phyloP scores from a whole-genome alignment of 192 early-diverging fungal species.

The Diversispora eburnea region DNA sequence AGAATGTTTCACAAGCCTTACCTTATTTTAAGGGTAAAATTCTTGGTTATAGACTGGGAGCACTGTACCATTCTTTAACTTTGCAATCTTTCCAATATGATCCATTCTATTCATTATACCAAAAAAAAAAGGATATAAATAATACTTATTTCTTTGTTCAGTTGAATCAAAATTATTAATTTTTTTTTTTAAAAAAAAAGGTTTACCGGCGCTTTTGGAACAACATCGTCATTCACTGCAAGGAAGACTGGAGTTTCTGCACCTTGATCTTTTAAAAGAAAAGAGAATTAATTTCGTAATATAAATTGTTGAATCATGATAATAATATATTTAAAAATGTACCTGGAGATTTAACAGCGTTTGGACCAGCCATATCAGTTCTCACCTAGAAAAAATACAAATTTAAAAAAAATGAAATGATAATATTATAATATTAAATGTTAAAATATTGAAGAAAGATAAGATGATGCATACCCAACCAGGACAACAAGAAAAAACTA shows the following conservation, averaged over 20 bases:
- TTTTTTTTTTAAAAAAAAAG: too few relatives aligned
- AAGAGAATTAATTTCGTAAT: neutral
- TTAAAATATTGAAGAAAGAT: neutral
- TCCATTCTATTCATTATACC: too few relatives aligned
- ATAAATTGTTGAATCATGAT: neutral
- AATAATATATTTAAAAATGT: neutral
- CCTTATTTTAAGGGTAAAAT: too few relatives aligned
- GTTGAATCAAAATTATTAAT: too few relatives aligned
- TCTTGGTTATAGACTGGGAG: too few relatives aligned
- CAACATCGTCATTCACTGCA: constrained; percentile 16
- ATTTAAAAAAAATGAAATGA: neutral
- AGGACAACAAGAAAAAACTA: constrained; percentile 21
- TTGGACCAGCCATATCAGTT: constrained; percentile 19
- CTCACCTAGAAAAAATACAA: constrained; percentile 5
- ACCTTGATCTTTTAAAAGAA: constrained; percentile 21
- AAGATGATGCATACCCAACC: constrained; percentile 27
- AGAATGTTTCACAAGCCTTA: too few relatives aligned
- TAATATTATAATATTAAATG: neutral
- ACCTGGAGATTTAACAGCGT: constrained; percentile 7
- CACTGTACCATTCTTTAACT: too few relatives aligned
- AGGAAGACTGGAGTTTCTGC: constrained; percentile 22
- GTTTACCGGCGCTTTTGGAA: neutral
- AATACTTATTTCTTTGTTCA: too few relatives aligned
- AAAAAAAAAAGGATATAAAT: too few relatives aligned
- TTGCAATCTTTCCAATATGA: too few relatives aligned